A percentile compares a stretch with the other conserved stretches of the same genome.
Conservation (phyloP, 2,329 filamentous ascomycete genomes). For the Arthrobotrys pseudoclavata region DNA sequence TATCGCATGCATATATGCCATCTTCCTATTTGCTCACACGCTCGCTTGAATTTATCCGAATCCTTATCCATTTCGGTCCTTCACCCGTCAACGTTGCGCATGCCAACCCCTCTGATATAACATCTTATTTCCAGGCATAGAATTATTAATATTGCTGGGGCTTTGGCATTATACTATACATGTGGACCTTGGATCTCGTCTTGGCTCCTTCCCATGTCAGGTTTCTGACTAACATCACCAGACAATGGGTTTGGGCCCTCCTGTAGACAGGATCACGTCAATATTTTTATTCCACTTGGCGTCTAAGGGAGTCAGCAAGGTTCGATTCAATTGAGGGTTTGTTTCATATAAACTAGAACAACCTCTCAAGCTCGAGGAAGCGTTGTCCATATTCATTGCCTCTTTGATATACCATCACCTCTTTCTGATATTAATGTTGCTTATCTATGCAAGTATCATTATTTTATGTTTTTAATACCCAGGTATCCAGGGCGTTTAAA, state of each 20-base stretch:
- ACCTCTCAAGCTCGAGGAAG: neutral
- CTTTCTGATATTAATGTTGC: neutral
- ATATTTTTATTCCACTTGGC: constrained; percentile 29
- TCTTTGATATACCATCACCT: neutral
- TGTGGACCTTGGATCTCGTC: constrained; percentile 3
- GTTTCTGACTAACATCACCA: constrained; percentile 15
- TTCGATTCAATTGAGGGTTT: neutral
- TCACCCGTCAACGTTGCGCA: neutral
- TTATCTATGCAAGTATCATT: neutral
- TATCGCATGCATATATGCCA: constrained; percentile 22
- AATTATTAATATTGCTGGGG: neutral
- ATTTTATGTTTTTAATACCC: neutral
- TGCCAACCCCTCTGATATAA: neutral
- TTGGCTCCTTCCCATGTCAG: constrained; percentile 32
- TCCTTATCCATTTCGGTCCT: neutral
- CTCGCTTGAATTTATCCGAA: constrained; percentile 22
- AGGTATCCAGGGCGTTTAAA: neutral
- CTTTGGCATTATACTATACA: constrained; percentile 1
- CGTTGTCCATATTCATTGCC: neutral
- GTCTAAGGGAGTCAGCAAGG: neutral
- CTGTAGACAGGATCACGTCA: constrained; percentile 15
- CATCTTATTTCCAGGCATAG: neutral
- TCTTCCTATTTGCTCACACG: neutral
- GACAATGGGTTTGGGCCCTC: neutral
- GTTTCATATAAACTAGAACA: constrained; percentile 27